Base-by-base conservation (phyloP, 257 asterid genomes). In the Vinca minor region DNA sequence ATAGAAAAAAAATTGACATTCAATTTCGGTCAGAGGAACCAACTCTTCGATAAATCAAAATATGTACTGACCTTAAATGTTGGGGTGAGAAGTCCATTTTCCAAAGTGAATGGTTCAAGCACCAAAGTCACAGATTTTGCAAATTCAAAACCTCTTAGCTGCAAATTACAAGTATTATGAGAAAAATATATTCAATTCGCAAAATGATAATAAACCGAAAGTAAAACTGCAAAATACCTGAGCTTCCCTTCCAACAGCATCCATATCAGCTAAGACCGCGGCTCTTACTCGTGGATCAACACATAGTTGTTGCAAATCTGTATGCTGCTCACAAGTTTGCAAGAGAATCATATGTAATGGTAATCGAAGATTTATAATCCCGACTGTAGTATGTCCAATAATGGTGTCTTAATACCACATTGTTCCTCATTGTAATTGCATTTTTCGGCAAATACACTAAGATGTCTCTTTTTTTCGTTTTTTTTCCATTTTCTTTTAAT, bases 121-220 rank as follows among this genome's bases (percentile, higher is more conserved):
- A 82, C 85, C 64, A 88, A 76, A 26, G 93, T 78, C 29, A 84
- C 83, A 8, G 85, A 83, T 78, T 86, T 88, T 50, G 82, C 95
- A 64, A 70, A 84, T 72, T 88, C 93, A 21, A 88, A 88, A n/a
- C 96, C 96, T 63, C 85, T 73, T 64, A 88, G 74, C 96, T 86
- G 95, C 63, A 57, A n/a, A 28, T 28, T 3, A n/a, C n/a, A n/a
- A 61, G 46, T 34, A 44, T 59, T 9, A 17, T 46, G 8, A 45
- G 71, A 48, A 31, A 3, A 17, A 5, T 13, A 4, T 1, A 18
- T 38, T 21, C 10, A 56, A 10, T 6, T 0, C 13, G 5, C 28
- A 32, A 31, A 28, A 32, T 21, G 28, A 17, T 0, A 15, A 58
- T n/a, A 49, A 68, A 21, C 23, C 25, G n/a, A 20, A 60, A 38